A percentile compares a stretch with the other conserved stretches of the same genome.
Evolutionary conservation across 2,329 filamentous ascomycete species (phyloP).

Genomic region (Teratosphaeria nubilosa): DNA sequence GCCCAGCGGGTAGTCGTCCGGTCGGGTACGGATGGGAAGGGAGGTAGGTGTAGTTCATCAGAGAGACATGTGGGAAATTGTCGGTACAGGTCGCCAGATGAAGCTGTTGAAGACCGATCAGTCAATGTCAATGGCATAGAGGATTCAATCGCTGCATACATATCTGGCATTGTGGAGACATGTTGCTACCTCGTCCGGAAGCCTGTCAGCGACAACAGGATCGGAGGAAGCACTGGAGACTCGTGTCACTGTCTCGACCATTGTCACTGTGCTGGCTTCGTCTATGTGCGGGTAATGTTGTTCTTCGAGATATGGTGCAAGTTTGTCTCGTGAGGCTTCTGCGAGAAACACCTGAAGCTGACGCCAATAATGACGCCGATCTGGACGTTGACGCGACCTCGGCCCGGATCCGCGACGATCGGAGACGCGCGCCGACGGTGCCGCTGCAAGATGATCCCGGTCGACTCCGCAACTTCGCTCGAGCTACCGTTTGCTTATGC

Average conservation of each 20-base stretch:
- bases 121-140: not conserved
- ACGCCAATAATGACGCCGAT: not conserved
- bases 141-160: constrained; percentile 41
- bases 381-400: not conserved
- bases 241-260: constrained; percentile 11
- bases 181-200: constrained; percentile 77
- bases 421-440: not conserved
- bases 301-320: not conserved
- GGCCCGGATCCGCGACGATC: not conserved
- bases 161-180: constrained; percentile 93
- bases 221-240: constrained; percentile 57
- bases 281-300: not conserved
- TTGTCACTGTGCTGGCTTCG: not conserved
- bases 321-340: not conserved
- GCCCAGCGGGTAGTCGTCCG: constrained; percentile 37
- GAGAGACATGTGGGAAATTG: constrained; percentile 78
- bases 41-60: constrained; percentile 99
- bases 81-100: constrained; percentile 85
- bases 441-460: not conserved
- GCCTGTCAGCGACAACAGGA: constrained; percentile 55
- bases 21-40: constrained; percentile 47
- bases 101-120: constrained; percentile 49
- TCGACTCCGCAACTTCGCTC: not conserved
- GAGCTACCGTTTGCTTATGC: not conserved
- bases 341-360: too few relatives aligned